phyloP scores from a whole-genome alignment of 352 stramenopile genomes.

The Pythium aquatile region DNA sequence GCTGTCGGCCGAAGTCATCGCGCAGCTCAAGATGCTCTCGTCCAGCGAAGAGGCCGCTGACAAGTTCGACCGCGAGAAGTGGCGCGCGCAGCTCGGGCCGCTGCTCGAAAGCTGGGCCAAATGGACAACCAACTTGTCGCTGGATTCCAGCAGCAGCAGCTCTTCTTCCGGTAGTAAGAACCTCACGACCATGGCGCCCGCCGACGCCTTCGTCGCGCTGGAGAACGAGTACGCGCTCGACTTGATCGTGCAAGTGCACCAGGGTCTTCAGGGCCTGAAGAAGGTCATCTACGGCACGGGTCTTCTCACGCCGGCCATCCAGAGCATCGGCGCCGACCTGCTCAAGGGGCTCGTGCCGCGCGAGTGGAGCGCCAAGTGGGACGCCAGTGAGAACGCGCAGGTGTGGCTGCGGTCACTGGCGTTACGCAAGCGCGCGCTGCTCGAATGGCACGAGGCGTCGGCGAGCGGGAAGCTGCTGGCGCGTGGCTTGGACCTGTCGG shows the following conservation, averaged over 20 bases:
- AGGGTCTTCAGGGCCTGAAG: slow-evolving; percentile 69
- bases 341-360: slow-evolving; percentile 67
- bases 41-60: slow-evolving; percentile 51
- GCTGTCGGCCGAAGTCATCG: slow-evolving; percentile 78
- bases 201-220: slow-evolving; percentile 89
- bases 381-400: slow-evolving; percentile 66
- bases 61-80: slow-evolving; percentile 92
- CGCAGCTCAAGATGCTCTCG: slow-evolving; percentile 83
- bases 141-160: slow-evolving; percentile 35
- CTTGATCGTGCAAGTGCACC: slow-evolving; percentile 70
- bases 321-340: slow-evolving; percentile 72
- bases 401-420: slow-evolving; percentile 84
- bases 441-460: slow-evolving; percentile 78
- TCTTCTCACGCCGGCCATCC: slow-evolving; percentile 88
- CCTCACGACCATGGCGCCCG: slow-evolving; percentile 55
- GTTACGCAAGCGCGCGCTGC: slow-evolving; percentile 75
- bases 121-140: slow-evolving; percentile 57
- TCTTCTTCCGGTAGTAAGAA: slow-evolving; percentile 24
- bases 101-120: slow-evolving; percentile 90
- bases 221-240: slow-evolving; percentile 86
- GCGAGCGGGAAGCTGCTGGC: slow-evolving; percentile 63
- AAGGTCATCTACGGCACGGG: slow-evolving; percentile 91
- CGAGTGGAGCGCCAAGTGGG: slow-evolving; percentile 84
- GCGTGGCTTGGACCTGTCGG: slow-evolving; percentile 81
- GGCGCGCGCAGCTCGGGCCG: slow-evolving; percentile 85